Conservation (phyloP, 345 rosid species). For the Luvunga scandens region DNA sequence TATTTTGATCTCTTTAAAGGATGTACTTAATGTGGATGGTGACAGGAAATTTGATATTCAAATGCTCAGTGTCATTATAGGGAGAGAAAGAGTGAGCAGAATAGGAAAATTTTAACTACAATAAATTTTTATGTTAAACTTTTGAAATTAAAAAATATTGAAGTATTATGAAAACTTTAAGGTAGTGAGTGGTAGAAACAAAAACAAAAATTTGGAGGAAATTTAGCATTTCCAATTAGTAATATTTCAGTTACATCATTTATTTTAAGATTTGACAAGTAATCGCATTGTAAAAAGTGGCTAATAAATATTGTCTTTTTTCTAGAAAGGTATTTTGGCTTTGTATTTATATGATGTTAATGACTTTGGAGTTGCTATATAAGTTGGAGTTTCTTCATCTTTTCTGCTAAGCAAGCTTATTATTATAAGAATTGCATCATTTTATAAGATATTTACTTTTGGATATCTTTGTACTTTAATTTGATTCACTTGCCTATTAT, state of each 20-base stretch:
- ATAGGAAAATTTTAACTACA: background rate
- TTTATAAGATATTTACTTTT: background rate
- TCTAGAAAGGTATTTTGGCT: conserved; percentile 25
- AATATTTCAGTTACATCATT: no score
- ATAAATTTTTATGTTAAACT: no score
- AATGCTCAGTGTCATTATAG: conserved; percentile 21
- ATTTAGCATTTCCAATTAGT: no score
- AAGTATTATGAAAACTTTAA: no score
- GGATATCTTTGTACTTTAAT: background rate
- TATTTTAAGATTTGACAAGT: background rate
- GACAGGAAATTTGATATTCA: conserved; percentile 29
- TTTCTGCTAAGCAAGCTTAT: conserved; percentile 17
- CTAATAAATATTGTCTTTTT: background rate
- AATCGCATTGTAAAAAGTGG: background rate
- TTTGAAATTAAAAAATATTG: no score
- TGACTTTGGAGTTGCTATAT: conserved; percentile 26
- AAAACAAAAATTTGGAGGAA: no score
- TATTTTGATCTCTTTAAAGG: conserved; percentile 13
- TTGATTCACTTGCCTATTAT: no score
- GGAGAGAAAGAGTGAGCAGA: conserved; percentile 23
- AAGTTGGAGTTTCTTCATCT: conserved; percentile 26
- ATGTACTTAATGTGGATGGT: conserved; percentile 37
- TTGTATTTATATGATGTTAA: conserved; percentile 22
- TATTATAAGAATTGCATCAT: conserved; percentile 4
- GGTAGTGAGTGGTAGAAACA: no score